A percentile compares a stretch with the other conserved stretches of the same genome.
These are phyloP conservation scores for Allium fistulosum DNA, from an alignment of 106 monocot species.

Conservation along the genomic window DNA sequence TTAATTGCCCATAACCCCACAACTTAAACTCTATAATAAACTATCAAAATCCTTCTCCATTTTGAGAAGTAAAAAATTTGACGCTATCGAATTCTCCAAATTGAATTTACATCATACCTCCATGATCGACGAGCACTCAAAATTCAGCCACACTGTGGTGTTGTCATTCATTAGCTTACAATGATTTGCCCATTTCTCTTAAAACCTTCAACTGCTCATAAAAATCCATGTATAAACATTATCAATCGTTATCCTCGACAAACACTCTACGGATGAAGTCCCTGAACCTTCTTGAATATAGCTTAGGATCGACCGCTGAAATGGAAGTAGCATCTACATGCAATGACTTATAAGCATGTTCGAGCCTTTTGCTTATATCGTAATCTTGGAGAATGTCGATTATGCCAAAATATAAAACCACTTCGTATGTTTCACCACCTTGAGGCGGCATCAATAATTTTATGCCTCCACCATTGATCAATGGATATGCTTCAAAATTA, in stretches of 20 bases:
- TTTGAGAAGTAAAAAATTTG: constrained; percentile 4
- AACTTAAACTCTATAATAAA: background rate
- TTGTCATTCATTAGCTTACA: background rate
- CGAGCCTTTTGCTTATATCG: constrained; percentile 42
- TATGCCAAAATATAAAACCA: constrained; percentile 50
- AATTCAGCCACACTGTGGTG: constrained; percentile 3
- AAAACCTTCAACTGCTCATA: too few relatives aligned
- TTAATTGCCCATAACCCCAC: background rate
- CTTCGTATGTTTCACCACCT: constrained; percentile 39
- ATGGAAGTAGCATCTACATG: constrained; percentile 56
- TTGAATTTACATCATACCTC: constrained; percentile 6
- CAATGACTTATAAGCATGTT: constrained; percentile 62
- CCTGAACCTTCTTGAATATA: constrained; percentile 50
- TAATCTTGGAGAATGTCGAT: constrained; percentile 61
- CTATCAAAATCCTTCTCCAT: background rate
- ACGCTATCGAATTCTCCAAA: background rate
- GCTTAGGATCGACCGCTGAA: constrained; percentile 61
- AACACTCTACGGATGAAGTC: constrained; percentile 55
- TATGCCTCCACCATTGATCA: constrained; percentile 2
- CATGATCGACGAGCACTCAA: constrained; percentile 1
- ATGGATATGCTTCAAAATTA: constrained; percentile 28
- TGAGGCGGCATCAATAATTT: constrained; percentile 11
- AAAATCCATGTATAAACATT: background rate
- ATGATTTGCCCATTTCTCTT: background rate
- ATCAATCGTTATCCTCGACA: constrained; percentile 25